A percentile compares a stretch with the other conserved stretches of the same genome.
Conservation (phyloP, 768 basidiomycete genomes). For the Amanita muscaria region DNA sequence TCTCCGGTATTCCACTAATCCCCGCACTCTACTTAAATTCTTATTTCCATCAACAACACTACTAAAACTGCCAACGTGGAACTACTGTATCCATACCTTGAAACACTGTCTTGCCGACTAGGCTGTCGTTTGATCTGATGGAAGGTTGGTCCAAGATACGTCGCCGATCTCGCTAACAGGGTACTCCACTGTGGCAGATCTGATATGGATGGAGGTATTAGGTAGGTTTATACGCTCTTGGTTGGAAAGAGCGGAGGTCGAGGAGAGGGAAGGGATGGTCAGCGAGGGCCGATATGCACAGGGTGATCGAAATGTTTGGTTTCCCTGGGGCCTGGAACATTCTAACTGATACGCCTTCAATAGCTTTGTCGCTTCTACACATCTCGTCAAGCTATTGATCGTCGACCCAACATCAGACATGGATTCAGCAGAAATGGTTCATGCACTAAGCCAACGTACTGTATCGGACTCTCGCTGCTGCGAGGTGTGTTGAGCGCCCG, state of each 20-base stretch:
- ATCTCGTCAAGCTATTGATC: conserved; percentile 49
- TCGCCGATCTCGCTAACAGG: conserved; percentile 35
- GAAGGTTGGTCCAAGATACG: conserved; percentile 56
- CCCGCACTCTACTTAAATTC: conserved; percentile 24
- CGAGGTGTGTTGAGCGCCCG: too few relatives aligned
- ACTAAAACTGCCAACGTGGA: conserved; percentile 24
- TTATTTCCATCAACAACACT: conserved; percentile 41
- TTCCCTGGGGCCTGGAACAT: conserved; percentile 7
- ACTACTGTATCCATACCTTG: conserved; percentile 45
- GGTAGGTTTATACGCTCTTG: conserved; percentile 67
- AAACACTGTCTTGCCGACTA: conserved; percentile 51
- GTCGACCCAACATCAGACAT: too few relatives aligned
- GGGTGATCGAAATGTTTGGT: conserved; percentile 60
- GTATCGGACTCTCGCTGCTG: too few relatives aligned
- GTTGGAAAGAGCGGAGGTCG: conserved; percentile 60
- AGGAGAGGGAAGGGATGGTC: conserved; percentile 57
- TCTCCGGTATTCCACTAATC: background rate
- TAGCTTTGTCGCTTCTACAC: conserved; percentile 73
- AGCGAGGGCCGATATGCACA: conserved; percentile 69
- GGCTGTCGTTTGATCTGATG: conserved; percentile 66
- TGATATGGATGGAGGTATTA: conserved; percentile 55
- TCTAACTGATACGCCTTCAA: conserved; percentile 8
- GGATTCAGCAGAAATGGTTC: too few relatives aligned
- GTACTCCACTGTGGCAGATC: conserved; percentile 52
- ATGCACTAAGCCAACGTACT: too few relatives aligned